phyloP scores from a whole-genome alignment of 495 filamentous ascomycete genomes.

The Hypoxylon perforatum region DNA sequence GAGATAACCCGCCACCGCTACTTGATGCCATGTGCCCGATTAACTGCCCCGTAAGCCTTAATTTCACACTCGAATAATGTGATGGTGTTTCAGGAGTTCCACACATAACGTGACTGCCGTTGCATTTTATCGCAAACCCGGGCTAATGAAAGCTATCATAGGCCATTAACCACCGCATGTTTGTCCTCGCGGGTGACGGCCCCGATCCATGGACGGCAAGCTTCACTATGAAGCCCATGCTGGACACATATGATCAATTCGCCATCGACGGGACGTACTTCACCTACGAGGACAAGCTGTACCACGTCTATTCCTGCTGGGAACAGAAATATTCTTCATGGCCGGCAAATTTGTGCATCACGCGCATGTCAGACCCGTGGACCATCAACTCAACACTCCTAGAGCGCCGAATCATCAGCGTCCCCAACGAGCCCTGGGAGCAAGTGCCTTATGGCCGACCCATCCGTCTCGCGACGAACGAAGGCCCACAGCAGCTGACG shows the following conservation, averaged over 20 bases:
- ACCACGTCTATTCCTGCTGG: slow-evolving; percentile 65
- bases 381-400: slow-evolving; percentile 55
- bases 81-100: not conserved
- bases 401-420: slow-evolving; percentile 56
- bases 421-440: slow-evolving; percentile 60
- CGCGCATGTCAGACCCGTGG: slow-evolving; percentile 58
- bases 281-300: slow-evolving; percentile 50
- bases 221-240: slow-evolving; percentile 54
- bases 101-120: not conserved
- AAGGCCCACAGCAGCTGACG: slow-evolving; percentile 61
- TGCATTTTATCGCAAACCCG: not conserved
- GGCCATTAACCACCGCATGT: slow-evolving; percentile 64
- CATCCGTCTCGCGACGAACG: slow-evolving; percentile 58
- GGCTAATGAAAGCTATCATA: slow-evolving; percentile 47
- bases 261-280: slow-evolving; percentile 66
- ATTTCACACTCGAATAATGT: slow-evolving; percentile 23
- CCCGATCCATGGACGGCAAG: slow-evolving; percentile 56
- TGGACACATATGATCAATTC: slow-evolving; percentile 64
- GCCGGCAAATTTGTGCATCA: slow-evolving; percentile 64
- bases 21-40: slow-evolving; percentile 44
- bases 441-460: slow-evolving; percentile 59
- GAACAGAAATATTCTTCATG: slow-evolving; percentile 56
- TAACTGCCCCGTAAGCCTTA: slow-evolving; percentile 52
- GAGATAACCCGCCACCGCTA: slow-evolving; percentile 42
- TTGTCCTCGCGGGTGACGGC: slow-evolving; percentile 53